Base-by-base conservation (phyloP, 805 yeast species). In the Lipomyces kockii region DNA sequence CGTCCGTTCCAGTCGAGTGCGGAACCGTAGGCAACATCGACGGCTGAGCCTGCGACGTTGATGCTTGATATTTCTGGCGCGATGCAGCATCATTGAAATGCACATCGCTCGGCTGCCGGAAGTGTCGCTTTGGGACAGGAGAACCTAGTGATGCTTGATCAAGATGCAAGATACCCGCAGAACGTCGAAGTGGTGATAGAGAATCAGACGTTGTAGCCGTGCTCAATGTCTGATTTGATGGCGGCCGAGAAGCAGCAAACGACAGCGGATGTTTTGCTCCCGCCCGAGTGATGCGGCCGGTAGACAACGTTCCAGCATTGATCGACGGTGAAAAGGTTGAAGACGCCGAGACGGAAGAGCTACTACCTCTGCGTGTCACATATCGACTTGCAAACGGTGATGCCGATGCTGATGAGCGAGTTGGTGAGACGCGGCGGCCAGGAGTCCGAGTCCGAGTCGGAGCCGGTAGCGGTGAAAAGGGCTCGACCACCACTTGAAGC, bases 131-230 rank as follows among this genome's bases (percentile, higher is more conserved):
- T 12, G 74, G 58, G 2, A 69, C 56, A 8, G 73, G 72, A 25
- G 74, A 71, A 54, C 71, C 75, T 25, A 62, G 73, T 20, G 76
- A 74, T 27, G 81, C 82, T 63, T 76, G 77, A 66, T 79, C 82
- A 49, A 80, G 78, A 69, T 80, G 80, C 49, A 80, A 70, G 49
- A 80, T 74, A 8, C 83, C 82, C 29, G 79, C 74, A 3, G 83
- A 81, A 43, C 83, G 75, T 14, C 80, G 76, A 34, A 81, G 70
- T 43, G 79, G 72, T 32, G 71, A 69, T n/a, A 65, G 58, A 32
- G 65, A 65, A 34, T 57, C 67, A 14, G 35, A 8, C 7, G 59
- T 12, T 14, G 58, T 20, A 14, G 37, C 29, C 14, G 49, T 3
- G 53, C 63, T 39, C 20, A 2, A 22, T 25, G 55, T 25, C 8